phyloP scores from a whole-genome alignment of 495 filamentous ascomycete species.

The Aspergillus heteromorphus region DNA sequence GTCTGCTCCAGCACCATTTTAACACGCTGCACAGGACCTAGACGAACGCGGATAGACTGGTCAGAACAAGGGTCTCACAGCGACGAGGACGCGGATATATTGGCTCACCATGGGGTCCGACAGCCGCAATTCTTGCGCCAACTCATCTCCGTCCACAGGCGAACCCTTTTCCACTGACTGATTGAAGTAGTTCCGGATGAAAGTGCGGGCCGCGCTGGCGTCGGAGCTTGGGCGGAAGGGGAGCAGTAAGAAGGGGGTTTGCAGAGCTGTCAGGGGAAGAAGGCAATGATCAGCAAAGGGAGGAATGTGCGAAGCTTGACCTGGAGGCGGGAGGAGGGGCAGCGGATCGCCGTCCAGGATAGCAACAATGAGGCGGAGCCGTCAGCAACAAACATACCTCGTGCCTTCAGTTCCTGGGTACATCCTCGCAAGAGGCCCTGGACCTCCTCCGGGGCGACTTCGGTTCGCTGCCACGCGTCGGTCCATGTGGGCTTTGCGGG shows the following conservation, averaged over 20 bases:
- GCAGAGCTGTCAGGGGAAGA: constrained; percentile 55
- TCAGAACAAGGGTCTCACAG: neutral
- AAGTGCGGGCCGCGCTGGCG: constrained; percentile 81
- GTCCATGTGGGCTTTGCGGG: constrained; percentile 74
- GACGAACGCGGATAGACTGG: no score
- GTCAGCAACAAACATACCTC: constrained; percentile 74
- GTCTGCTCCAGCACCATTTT: constrained; percentile 98
- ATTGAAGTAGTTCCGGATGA: constrained; percentile 91
- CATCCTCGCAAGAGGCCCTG: constrained; percentile 79
- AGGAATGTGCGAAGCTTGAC: constrained; percentile 18
- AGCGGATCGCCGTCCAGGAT: constrained; percentile 13
- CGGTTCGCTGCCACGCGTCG: constrained; percentile 82
- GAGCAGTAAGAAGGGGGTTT: constrained; percentile 89
- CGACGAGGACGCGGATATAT: neutral
- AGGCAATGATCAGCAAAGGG: constrained; percentile 31
- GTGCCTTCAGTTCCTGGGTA: constrained; percentile 84
- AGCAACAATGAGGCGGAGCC: no score
- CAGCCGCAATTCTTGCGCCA: constrained; percentile 84
- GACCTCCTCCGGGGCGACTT: constrained; percentile 85
- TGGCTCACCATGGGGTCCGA: constrained; percentile 81
- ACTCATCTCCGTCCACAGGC: constrained; percentile 56
- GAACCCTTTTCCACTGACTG: constrained; percentile 37
- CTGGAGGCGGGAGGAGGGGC: neutral
- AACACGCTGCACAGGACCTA: constrained; percentile 89
- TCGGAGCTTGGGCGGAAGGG: constrained; percentile 92